A percentile compares a stretch with the other conserved stretches of the same genome.
Conservation (phyloP, 257 asterid genomes). For the Solanum bukasovii region DNA sequence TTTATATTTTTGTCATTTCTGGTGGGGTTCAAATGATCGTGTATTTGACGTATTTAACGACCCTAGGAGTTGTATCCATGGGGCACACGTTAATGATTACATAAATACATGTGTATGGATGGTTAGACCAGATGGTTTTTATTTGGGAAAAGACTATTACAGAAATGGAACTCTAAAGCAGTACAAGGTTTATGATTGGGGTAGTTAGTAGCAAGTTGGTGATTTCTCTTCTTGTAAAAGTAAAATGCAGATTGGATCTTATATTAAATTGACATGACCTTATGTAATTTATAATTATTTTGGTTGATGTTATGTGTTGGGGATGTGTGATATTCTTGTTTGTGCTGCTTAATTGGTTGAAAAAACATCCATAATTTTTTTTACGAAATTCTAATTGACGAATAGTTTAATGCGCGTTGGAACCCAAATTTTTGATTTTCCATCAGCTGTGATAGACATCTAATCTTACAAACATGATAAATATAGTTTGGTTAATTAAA, state of each 20-base stretch:
- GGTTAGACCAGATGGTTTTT: not conserved
- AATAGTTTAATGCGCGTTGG: no score
- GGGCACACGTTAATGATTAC: not conserved
- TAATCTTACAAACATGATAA: no score
- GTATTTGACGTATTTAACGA: not conserved
- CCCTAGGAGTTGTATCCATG: not conserved
- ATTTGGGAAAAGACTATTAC: not conserved
- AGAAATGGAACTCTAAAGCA: not conserved
- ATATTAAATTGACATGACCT: no score
- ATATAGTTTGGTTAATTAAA: no score
- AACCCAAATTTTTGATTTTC: no score
- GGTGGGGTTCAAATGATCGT: not conserved
- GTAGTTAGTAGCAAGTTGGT: not conserved
- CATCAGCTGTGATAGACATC: no score
- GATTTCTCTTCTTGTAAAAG: not conserved
- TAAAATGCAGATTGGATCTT: no score
- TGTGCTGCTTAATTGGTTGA: not conserved
- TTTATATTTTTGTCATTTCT: not conserved
- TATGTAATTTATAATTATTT: not conserved
- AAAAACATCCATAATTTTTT: no score
- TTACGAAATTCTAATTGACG: no score
- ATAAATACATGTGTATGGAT: not conserved
- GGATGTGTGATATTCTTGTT: not conserved
- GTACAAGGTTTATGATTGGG: not conserved
- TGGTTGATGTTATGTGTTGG: not conserved